Evolutionary conservation across 305 asterid species (phyloP).

Genomic region (Solanum hybrid): DNA sequence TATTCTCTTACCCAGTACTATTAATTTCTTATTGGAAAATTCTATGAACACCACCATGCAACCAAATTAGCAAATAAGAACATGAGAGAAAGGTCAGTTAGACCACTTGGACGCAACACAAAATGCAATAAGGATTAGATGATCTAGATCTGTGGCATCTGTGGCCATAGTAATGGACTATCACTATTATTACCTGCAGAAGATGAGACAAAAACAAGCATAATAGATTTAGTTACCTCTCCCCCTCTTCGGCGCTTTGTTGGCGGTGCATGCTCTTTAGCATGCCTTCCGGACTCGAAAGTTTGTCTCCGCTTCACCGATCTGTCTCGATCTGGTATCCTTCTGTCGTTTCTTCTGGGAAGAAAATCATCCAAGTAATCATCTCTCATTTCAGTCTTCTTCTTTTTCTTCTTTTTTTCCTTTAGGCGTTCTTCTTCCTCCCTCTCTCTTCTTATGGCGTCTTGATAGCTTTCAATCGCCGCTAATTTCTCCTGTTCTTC

Average conservation of each 20-base stretch:
- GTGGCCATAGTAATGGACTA: neutral
- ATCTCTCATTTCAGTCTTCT: conserved; percentile 53
- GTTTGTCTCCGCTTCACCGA: conserved; percentile 45
- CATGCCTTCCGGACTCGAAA: conserved; percentile 41
- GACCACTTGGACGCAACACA: neutral
- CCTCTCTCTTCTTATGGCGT: conserved; percentile 70
- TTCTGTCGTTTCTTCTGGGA: conserved; percentile 62
- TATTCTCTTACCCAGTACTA: neutral
- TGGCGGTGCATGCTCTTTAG: conserved; percentile 50
- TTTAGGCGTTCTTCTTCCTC: conserved; percentile 77
- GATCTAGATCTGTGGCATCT: neutral
- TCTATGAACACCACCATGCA: neutral
- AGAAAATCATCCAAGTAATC: conserved; percentile 65
- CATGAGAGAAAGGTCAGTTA: neutral
- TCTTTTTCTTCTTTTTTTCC: conserved; percentile 70
- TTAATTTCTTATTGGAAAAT: neutral
- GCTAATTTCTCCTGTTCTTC: conserved; percentile 61
- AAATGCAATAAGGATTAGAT: neutral
- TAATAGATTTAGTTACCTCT: conserved; percentile 48
- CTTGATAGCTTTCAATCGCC: conserved; percentile 57
- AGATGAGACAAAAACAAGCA: neutral
- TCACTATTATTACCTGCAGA: neutral
- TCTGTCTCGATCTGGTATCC: conserved; percentile 61
- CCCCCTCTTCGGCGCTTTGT: conserved; percentile 87
- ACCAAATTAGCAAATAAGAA: neutral